Conservation (phyloP, 2,329 filamentous ascomycete species). For the Colletotrichum aenigma region DNA sequence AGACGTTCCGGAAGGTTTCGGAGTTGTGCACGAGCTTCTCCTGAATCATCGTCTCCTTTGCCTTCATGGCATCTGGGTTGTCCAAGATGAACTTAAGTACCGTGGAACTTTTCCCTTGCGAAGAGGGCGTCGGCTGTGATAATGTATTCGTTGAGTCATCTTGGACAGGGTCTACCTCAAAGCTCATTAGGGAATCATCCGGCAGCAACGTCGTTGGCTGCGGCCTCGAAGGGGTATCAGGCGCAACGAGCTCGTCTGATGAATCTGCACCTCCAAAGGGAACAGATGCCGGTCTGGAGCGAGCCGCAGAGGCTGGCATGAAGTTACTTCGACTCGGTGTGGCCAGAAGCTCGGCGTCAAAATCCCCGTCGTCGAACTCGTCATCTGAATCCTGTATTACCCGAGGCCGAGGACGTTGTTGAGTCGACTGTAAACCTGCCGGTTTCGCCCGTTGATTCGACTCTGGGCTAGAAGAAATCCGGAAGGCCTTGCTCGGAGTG, state of each 20-base stretch:
- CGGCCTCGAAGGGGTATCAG: slow-evolving; percentile 13
- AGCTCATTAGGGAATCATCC: neutral
- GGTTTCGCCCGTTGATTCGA: slow-evolving; percentile 9
- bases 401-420: slow-evolving; percentile 24
- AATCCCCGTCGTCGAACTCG: slow-evolving; percentile 63
- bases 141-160: neutral
- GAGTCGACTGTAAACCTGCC: neutral
- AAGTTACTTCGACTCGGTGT: slow-evolving; percentile 36
- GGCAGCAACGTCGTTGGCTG: neutral
- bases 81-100: slow-evolving; percentile 27
- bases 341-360: slow-evolving; percentile 58
- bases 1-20: slow-evolving; percentile 49
- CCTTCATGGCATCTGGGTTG: slow-evolving; percentile 35
- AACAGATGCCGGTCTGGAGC: slow-evolving; percentile 20
- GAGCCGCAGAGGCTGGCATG: neutral
- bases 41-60: slow-evolving; percentile 41
- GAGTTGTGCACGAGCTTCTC: slow-evolving; percentile 50
- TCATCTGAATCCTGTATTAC: slow-evolving; percentile 64
- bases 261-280: neutral
- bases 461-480: slow-evolving; percentile 22
- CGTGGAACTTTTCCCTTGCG: neutral
- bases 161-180: neutral
- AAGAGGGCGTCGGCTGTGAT: slow-evolving; percentile 9
- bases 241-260: slow-evolving; percentile 19
- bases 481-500: slow-evolving; percentile 26